phyloP scores from a whole-genome alignment of 768 basidiomycete species.

The Mycena indigotica region DNA sequence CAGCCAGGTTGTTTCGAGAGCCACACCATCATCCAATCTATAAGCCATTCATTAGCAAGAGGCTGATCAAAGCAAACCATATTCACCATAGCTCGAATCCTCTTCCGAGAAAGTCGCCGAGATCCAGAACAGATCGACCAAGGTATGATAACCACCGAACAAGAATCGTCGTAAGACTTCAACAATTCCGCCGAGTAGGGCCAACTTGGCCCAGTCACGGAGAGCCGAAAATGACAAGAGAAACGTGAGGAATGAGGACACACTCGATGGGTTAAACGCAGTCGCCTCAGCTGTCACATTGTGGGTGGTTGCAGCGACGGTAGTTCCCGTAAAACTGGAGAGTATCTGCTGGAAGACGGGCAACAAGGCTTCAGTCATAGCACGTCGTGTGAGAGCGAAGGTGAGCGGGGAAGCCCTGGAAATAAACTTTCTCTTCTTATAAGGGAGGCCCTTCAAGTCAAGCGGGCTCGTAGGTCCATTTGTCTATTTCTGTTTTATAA shows the following conservation, averaged over 20 bases:
- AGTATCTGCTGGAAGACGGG: constrained; percentile 18
- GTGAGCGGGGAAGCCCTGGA: neutral
- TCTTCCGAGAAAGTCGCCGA: constrained; percentile 51
- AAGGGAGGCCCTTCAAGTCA: neutral
- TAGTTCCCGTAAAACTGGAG: constrained; percentile 1
- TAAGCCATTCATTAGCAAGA: neutral
- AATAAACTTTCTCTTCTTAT: neutral
- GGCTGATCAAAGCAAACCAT: neutral
- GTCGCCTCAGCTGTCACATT: constrained; percentile 1
- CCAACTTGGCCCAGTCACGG: constrained; percentile 54
- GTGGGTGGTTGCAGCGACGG: neutral
- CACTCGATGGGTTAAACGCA: constrained; percentile 18
- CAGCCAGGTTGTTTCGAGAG: constrained; percentile 56
- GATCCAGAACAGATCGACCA: constrained; percentile 50
- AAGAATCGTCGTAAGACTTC: constrained; percentile 49
- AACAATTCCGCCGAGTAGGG: constrained; percentile 53
- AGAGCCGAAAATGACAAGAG: constrained; percentile 45
- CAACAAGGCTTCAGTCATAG: constrained; percentile 11
- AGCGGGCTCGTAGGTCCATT: neutral
- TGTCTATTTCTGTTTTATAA: neutral
- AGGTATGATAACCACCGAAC: constrained; percentile 35
- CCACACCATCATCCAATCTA: constrained; percentile 65
- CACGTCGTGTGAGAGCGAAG: neutral
- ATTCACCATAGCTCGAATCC: constrained; percentile 29
- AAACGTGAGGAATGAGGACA: constrained; percentile 21